These are phyloP conservation scores for Monosporozyma unispora DNA, from an alignment of 805 yeast genomes.

Conservation along the genomic window DNA sequence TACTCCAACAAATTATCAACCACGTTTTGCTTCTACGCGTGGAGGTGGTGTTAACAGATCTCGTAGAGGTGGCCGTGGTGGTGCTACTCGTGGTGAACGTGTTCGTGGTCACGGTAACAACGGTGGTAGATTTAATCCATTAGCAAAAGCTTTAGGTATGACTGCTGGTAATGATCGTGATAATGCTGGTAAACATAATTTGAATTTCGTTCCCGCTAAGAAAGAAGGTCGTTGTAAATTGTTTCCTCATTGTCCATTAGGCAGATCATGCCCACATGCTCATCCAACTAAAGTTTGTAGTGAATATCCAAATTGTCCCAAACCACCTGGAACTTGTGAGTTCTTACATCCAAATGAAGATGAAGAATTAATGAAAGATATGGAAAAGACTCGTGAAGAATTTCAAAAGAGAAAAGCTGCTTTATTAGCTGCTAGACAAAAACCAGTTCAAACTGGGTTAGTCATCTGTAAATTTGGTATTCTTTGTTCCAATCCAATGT, in stretches of 20 bases:
- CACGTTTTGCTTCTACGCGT: conserved; percentile 10
- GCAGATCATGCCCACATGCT: conserved; percentile 59
- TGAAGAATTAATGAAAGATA: conserved; percentile 57
- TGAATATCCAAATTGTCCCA: conserved; percentile 69
- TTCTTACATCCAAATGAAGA: conserved; percentile 82
- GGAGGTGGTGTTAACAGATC: conserved; percentile 2
- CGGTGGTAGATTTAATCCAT: conserved; percentile 29
- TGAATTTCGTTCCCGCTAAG: conserved; percentile 36
- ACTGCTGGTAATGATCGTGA: conserved; percentile 12
- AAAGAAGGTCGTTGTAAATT: conserved; percentile 58
- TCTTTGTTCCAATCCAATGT: conserved; percentile 64
- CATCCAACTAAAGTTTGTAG: conserved; percentile 76
- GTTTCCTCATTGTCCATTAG: conserved; percentile 60
- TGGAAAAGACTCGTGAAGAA: conserved; percentile 52
- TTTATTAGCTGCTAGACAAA: conserved; percentile 27
- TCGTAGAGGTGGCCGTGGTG: conserved; percentile 11
- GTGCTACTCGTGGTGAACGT: conserved; percentile 12
- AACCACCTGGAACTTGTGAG: conserved; percentile 74
- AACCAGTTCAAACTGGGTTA: conserved; percentile 40
- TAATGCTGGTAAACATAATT: conserved; percentile 6
- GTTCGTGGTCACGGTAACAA: conserved; percentile 16
- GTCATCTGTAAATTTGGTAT: conserved; percentile 69
- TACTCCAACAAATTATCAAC: conserved; percentile 12
- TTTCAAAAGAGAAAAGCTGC: conserved; percentile 37
- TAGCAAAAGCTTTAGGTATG: conserved; percentile 33